Percentiles rank a stretch among this genome's conserved stretches.
Conservation (phyloP, 768 basidiomycete species). For the Suillus subalutaceus region DNA sequence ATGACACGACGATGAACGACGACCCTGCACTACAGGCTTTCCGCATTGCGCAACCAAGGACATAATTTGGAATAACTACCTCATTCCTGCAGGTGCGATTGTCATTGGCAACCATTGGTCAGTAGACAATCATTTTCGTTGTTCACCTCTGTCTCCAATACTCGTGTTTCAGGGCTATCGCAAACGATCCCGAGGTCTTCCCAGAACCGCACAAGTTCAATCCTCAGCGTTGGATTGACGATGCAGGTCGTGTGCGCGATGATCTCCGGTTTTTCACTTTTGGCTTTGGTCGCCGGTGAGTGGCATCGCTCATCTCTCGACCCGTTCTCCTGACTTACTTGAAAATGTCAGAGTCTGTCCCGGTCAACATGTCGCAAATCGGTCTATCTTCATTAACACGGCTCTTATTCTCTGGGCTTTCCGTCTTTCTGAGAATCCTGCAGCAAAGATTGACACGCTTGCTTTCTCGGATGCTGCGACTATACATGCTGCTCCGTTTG, state of each 20-base stretch:
- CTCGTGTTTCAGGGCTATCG: slow-evolving; percentile 39
- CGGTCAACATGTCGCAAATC: slow-evolving; percentile 47
- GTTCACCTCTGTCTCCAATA: neutral
- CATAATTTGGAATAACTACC: slow-evolving; percentile 41
- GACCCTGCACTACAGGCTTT: slow-evolving; percentile 44
- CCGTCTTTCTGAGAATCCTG: slow-evolving; percentile 48
- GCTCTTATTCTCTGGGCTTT: slow-evolving; percentile 68
- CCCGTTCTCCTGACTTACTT: neutral
- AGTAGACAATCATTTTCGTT: slow-evolving; percentile 4
- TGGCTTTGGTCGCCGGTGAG: slow-evolving; percentile 40
- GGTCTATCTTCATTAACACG: slow-evolving; percentile 63
- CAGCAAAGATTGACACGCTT: slow-evolving; percentile 56
- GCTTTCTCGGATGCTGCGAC: slow-evolving; percentile 64
- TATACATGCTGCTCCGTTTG: slow-evolving; percentile 60
- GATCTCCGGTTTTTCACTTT: slow-evolving; percentile 35
- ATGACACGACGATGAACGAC: neutral
- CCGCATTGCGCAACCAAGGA: slow-evolving; percentile 65
- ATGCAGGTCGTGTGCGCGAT: slow-evolving; percentile 26
- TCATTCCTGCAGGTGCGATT: slow-evolving; percentile 43
- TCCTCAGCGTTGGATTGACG: slow-evolving; percentile 53
- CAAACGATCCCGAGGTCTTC: slow-evolving; percentile 55
- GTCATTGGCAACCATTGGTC: slow-evolving; percentile 44
- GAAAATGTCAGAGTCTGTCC: slow-evolving; percentile 49
- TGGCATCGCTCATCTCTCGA: neutral
- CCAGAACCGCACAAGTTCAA: slow-evolving; percentile 57